These are phyloP conservation scores for Debaryomycetaceae sp. DNA, from an alignment of 1,139 yeast genomes.

Conservation along the genomic window DNA sequence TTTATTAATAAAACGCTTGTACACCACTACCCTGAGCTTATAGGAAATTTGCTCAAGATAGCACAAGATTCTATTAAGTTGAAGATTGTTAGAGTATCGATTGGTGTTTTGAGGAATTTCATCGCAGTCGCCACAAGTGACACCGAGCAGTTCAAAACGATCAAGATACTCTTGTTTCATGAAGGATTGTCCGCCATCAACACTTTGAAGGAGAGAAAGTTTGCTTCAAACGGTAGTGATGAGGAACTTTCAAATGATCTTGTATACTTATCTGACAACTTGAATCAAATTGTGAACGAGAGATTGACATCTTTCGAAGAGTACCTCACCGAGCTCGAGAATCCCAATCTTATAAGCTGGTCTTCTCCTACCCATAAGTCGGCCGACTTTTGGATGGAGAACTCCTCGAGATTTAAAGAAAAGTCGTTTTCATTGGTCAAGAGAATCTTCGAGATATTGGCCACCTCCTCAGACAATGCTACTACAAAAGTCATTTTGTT, in stretches of 20 bases:
- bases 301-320: conserved; percentile 91
- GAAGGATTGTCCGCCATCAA: conserved; percentile 70
- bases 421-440: conserved; percentile 71
- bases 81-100: conserved; percentile 79
- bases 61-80: conserved; percentile 83
- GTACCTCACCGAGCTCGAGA: conserved; percentile 78
- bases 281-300: conserved; percentile 66
- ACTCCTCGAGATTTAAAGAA: conserved; percentile 71
- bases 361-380: conserved; percentile 87
- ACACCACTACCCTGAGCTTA: conserved; percentile 58
- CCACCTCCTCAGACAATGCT: conserved; percentile 19
- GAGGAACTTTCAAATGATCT: conserved; percentile 84
- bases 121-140: conserved; percentile 30
- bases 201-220: conserved; percentile 77
- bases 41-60: conserved; percentile 44
- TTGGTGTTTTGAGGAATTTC: conserved; percentile 68
- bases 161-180: conserved; percentile 71
- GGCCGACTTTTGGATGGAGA: conserved; percentile 86
- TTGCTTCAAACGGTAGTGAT: conserved; percentile 68
- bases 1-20: conserved; percentile 52
- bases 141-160: conserved; percentile 43
- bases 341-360: conserved; percentile 78
- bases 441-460: conserved; percentile 40
- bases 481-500: conserved; percentile 43
- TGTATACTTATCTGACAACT: conserved; percentile 48